A percentile compares a stretch with the other conserved stretches of the same genome.
These are phyloP conservation scores for Penicillium sp. DNA, from an alignment of 2,329 filamentous ascomycete genomes.

Conservation along the genomic window DNA sequence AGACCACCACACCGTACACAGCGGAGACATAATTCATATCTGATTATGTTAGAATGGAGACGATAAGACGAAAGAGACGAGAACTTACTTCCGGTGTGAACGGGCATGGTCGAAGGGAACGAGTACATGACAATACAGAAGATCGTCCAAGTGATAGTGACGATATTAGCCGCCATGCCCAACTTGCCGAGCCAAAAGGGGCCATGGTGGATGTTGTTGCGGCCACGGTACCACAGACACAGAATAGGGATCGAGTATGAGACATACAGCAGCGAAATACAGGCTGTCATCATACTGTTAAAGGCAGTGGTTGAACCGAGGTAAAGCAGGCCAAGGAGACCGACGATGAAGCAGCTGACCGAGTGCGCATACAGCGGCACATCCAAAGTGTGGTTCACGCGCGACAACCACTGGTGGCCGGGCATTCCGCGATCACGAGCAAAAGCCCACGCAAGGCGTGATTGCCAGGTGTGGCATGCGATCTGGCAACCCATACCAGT, in stretches of 20 bases:
- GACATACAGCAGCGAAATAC: constrained; percentile 52
- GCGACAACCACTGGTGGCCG: constrained; percentile 42
- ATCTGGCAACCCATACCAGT: constrained; percentile 52
- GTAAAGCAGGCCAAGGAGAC: constrained; percentile 50
- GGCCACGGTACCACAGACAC: constrained; percentile 49
- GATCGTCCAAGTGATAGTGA: constrained; percentile 49
- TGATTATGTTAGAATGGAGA: constrained; percentile 6
- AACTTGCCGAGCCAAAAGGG: constrained; percentile 53
- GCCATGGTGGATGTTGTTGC: constrained; percentile 47
- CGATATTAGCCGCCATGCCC: constrained; percentile 46
- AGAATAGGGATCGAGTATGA: constrained; percentile 51
- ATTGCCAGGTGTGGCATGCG: constrained; percentile 54
- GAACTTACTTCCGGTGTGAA: constrained; percentile 36
- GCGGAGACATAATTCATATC: constrained; percentile 49
- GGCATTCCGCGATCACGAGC: constrained; percentile 54
- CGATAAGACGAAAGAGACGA: not conserved
- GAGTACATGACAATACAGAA: constrained; percentile 43
- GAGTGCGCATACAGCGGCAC: constrained; percentile 52
- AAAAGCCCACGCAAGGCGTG: constrained; percentile 55
- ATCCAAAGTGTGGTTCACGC: constrained; percentile 44
- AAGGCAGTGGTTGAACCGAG: constrained; percentile 47
- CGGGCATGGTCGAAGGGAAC: constrained; percentile 41
- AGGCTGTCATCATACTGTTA: constrained; percentile 48
- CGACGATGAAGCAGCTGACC: constrained; percentile 50
- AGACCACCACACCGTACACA: constrained; percentile 36